Evolutionary conservation across 1,284 basidiomycete genomes (phyloP).

Genomic region (Heterobasidion parviporum): DNA sequence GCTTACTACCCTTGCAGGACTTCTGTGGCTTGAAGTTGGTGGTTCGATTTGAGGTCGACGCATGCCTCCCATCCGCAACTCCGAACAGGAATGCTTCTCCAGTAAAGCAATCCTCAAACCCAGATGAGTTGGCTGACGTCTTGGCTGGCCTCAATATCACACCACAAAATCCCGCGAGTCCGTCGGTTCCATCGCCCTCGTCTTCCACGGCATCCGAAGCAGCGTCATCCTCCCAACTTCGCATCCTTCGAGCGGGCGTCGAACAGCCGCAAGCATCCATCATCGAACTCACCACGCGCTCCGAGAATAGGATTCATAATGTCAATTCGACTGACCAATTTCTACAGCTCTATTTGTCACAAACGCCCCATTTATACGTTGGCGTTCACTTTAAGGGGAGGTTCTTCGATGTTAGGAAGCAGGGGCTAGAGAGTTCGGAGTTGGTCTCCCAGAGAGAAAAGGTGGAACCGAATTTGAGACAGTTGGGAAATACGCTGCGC

Average conservation of each 20-base stretch:
- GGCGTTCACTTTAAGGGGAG: conserved; percentile 24
- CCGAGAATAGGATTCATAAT: conserved; percentile 9
- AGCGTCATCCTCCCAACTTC: neutral
- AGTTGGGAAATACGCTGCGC: conserved; percentile 30
- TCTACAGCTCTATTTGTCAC: conserved; percentile 31
- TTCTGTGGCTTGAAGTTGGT: conserved; percentile 23
- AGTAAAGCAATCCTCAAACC: neutral
- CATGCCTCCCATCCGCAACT: conserved; percentile 11
- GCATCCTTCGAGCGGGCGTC: conserved; percentile 13
- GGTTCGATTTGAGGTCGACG: conserved; percentile 25
- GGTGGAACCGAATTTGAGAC: conserved; percentile 27
- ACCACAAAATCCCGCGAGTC: neutral
- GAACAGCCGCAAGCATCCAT: conserved; percentile 26
- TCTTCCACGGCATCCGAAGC: too few species aligned
- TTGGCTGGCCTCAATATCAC: conserved; percentile 21
- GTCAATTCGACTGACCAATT: conserved; percentile 30
- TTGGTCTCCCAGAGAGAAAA: conserved; percentile 21
- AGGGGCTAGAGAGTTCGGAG: conserved; percentile 9
- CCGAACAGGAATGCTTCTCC: neutral
- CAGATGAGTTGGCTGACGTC: conserved; percentile 24
- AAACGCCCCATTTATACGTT: conserved; percentile 27
- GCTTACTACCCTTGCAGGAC: conserved; percentile 10
- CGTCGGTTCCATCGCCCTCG: too few species aligned
- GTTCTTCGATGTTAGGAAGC: conserved; percentile 16
- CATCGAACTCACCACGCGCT: conserved; percentile 33